These are phyloP conservation scores for Hypoxylon rubiginosum DNA, from an alignment of 2,329 filamentous ascomycete genomes.

Conservation along the genomic window DNA sequence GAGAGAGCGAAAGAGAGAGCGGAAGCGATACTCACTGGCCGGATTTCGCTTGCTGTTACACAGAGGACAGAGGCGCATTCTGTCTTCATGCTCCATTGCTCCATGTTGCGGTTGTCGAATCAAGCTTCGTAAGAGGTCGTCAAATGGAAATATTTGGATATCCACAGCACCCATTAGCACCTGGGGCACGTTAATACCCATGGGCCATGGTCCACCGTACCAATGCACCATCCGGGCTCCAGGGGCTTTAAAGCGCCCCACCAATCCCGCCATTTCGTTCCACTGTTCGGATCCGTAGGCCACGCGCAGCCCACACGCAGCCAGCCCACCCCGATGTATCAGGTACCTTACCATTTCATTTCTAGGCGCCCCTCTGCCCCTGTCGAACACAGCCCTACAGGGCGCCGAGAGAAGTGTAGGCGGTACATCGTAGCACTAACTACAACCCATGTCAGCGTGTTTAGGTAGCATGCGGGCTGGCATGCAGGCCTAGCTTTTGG, in stretches of 20 bases:
- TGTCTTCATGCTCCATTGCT: constrained; percentile 21
- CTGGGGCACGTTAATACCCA: not conserved
- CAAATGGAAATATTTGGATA: not conserved
- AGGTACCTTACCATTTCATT: constrained; percentile 10
- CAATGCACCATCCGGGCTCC: constrained; percentile 26
- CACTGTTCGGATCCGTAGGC: constrained; percentile 23
- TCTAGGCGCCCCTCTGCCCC: constrained; percentile 22
- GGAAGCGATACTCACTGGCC: constrained; percentile 1
- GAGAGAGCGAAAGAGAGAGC: not conserved
- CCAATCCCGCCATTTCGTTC: constrained; percentile 26
- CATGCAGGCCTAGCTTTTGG: constrained; percentile 19
- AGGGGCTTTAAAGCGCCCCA: not conserved
- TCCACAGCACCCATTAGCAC: not conserved
- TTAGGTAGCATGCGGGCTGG: constrained; percentile 8
- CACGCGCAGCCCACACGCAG: not conserved
- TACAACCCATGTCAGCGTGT: constrained; percentile 27
- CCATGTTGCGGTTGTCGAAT: constrained; percentile 37
- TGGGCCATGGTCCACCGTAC: constrained; percentile 8
- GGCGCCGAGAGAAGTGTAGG: constrained; percentile 29
- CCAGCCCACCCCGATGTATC: constrained; percentile 14
- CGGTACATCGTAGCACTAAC: constrained; percentile 2
- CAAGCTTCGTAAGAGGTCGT: constrained; percentile 32
- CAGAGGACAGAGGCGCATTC: constrained; percentile 24
- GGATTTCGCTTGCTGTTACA: constrained; percentile 15
- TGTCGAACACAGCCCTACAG: constrained; percentile 42